Evolutionary conservation across 2,329 filamentous ascomycete genomes (phyloP), one percentile per base, ranked within the genome.

Genomic region (Fusarium subglutinans): DNA sequence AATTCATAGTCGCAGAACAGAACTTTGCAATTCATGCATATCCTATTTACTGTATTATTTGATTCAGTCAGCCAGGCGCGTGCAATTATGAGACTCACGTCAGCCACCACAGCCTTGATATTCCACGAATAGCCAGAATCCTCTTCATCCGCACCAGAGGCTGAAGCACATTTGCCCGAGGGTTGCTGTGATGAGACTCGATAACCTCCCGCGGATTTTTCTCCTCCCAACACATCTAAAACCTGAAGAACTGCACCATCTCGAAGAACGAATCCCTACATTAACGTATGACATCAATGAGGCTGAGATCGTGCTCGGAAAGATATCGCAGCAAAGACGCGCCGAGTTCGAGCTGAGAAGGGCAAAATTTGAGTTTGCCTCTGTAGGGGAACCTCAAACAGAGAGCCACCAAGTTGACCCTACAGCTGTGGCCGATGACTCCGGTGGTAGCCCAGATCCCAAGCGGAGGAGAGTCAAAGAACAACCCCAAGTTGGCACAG

Each of bases 271-370:
- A 28, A 88, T 97, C 15, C 85, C 87, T 8, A 87, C 86, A 1
- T 80, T 96, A 60, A 95, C 94, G 0, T 91, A 92, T 66, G 89
- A 96, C 80, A 85, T 92, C 59, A 85, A 86, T 20, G 92, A 96
- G 81, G 94, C 94, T 2, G 86, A 89, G 9, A 81, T 98, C 7
- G 86, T 98, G 5, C 80, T 98, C 37, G 94, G 93, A 5, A 94
- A 91, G 74, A 87, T 97, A 40, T 86, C 87, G 2, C 91, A 90
- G 63, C 91, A 89, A 73, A 88, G 90, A 76, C 88, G 96, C 24
- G 94, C 94, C 2, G 86, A 89, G 53, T 91, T 97, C 76, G 96
- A 98, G 82, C 84, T 98, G 69, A 88, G 94, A 60, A 87, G 89
- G 12, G 87, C 90, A 51, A 91, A 90, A 20, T 76, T 98, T 6